Conservation (phyloP, 2,329 filamentous ascomycete species). For the Pseudopyricularia javanii region DNA sequence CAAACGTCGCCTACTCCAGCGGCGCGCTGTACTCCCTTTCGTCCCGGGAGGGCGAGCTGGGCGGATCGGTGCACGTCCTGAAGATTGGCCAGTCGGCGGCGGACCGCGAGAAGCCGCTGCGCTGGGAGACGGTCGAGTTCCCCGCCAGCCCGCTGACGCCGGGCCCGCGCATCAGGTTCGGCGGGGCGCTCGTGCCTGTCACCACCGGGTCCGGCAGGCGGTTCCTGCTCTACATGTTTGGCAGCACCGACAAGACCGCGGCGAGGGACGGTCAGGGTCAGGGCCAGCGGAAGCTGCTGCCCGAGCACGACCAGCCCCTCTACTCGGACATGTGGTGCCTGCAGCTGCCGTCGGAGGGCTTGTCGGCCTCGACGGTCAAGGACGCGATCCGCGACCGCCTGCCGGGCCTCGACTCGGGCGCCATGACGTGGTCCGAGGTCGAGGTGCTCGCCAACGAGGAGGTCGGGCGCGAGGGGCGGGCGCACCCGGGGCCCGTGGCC, state of each 20-base stretch:
- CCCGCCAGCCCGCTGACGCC: constrained; percentile 22
- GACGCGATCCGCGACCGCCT: constrained; percentile 32
- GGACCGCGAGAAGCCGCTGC: constrained; percentile 16
- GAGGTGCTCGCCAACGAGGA: constrained; percentile 29
- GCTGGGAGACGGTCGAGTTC: constrained; percentile 24
- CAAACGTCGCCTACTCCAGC: constrained; percentile 25
- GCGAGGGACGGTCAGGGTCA: not conserved
- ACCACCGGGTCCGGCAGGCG: constrained; percentile 37
- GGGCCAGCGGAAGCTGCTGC: constrained; percentile 3
- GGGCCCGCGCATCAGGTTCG: constrained; percentile 27
- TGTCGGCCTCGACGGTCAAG: constrained; percentile 34
- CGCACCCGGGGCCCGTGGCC: constrained; percentile 23
- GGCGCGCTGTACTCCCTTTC: constrained; percentile 26
- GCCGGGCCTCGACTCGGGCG: constrained; percentile 28
- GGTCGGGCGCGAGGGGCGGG: constrained; percentile 25
- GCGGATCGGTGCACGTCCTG: constrained; percentile 22
- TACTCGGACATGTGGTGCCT: constrained; percentile 37
- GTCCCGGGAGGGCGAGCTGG: constrained; percentile 8
- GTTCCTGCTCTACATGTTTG: constrained; percentile 38
- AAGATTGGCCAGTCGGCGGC: constrained; percentile 9
- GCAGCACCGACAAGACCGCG: constrained; percentile 14
- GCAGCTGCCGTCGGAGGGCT: constrained; percentile 32
- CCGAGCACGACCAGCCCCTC: constrained; percentile 5
- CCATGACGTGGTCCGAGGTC: constrained; percentile 36
- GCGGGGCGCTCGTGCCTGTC: constrained; percentile 30